A percentile compares a stretch with the other conserved stretches of the same genome.
phyloP scores from a whole-genome alignment of 179 eudicot species.

The Amaranthus tricolor region DNA sequence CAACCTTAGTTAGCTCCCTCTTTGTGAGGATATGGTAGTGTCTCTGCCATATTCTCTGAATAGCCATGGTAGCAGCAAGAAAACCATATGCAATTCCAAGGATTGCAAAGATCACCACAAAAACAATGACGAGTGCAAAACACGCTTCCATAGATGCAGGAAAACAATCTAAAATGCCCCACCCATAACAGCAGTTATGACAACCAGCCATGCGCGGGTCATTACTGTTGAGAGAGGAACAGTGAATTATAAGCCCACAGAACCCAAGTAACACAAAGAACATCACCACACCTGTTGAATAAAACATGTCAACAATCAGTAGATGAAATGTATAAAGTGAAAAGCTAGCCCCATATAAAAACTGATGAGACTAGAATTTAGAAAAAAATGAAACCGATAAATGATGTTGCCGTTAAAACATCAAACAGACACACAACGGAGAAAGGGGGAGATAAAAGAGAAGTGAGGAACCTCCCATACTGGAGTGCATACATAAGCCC shows the following conservation, averaged over 20 bases:
- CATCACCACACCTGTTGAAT: constrained; percentile 58
- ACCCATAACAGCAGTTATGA: constrained; percentile 85
- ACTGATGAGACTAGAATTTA: no score
- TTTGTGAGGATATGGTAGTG: constrained; percentile 93
- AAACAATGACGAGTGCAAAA: constrained; percentile 65
- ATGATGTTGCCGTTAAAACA: no score
- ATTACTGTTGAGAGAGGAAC: constrained; percentile 53
- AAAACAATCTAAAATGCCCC: constrained; percentile 83
- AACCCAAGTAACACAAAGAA: constrained; percentile 86
- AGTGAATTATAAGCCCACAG: constrained; percentile 74
- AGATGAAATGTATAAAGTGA: background rate
- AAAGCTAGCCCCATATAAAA: background rate
- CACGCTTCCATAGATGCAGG: constrained; percentile 90
- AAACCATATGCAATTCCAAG: constrained; percentile 90
- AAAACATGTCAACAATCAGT: background rate
- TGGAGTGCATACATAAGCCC: no score
- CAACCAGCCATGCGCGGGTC: constrained; percentile 86
- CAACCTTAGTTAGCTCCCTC: constrained; percentile 87
- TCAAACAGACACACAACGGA: background rate
- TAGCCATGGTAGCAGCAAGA: constrained; percentile 82
- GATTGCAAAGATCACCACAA: constrained; percentile 72
- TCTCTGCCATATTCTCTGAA: constrained; percentile 95
- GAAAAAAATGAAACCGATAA: no score
- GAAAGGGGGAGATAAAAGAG: background rate
- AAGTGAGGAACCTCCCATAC: background rate